A percentile compares a stretch with the other conserved stretches of the same genome.
Evolutionary conservation across 2,329 filamentous ascomycete genomes (phyloP).

Genomic region (Curvularia sp.): DNA sequence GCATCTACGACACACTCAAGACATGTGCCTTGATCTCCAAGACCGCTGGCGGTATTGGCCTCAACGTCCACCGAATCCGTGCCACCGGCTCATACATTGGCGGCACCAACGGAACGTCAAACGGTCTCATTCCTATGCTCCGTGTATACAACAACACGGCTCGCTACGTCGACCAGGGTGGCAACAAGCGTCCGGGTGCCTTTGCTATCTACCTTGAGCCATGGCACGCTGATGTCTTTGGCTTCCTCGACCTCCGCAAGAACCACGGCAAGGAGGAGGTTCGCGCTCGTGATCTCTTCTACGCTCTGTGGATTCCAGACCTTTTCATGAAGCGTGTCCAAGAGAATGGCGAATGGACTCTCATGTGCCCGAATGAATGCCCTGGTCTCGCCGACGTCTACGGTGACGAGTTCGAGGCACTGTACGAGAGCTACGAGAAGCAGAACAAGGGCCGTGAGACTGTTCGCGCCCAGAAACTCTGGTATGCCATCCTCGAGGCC

Average conservation of each 20-base stretch:
- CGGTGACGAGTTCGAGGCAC: constrained; percentile 93
- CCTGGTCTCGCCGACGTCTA: constrained; percentile 95
- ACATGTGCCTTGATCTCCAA: constrained; percentile 99
- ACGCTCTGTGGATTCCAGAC: constrained; percentile 97
- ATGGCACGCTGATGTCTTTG: constrained; percentile 97
- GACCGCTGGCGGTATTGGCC: constrained; percentile 96
- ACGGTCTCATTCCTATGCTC: constrained; percentile 96
- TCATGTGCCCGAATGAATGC: constrained; percentile 98
- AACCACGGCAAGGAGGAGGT: constrained; percentile 99
- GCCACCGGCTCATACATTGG: constrained; percentile 98
- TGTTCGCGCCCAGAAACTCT: constrained; percentile 97
- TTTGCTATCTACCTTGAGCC: constrained; percentile 99
- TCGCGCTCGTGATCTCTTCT: constrained; percentile 95
- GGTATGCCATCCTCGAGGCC: constrained; percentile 97
- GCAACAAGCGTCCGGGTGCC: constrained; percentile 97
- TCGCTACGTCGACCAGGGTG: constrained; percentile 97
- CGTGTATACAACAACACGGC: constrained; percentile 99
- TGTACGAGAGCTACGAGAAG: constrained; percentile 89
- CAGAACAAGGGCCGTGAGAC: constrained; percentile 88
- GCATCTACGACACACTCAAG: constrained; percentile 99
- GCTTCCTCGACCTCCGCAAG: constrained; percentile 97
- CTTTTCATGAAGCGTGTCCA: constrained; percentile 99
- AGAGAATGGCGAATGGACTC: constrained; percentile 93
- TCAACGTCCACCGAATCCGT: constrained; percentile 96
- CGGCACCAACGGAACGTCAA: constrained; percentile 97